phyloP scores from a whole-genome alignment of 495 filamentous ascomycete species.

The Aspergillus nanangensis region DNA sequence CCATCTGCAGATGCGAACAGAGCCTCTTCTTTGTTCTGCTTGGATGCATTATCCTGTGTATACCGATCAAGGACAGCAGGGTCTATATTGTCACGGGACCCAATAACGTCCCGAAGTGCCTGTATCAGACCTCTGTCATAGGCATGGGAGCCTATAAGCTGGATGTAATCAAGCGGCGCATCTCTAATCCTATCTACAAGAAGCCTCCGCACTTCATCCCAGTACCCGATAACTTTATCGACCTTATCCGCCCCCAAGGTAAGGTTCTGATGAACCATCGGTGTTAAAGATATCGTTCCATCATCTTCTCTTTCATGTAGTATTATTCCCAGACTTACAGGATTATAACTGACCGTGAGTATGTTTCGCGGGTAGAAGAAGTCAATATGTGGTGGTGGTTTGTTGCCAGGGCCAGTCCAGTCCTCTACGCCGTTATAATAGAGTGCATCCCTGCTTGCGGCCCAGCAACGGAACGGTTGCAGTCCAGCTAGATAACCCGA shows the following conservation, averaged over 20 bases:
- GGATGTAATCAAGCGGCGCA: slow-evolving; percentile 1
- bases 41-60: not conserved
- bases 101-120: not conserved
- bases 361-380: not conserved
- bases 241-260: slow-evolving; percentile 1
- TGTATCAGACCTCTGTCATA: not conserved
- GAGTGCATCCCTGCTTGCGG: not conserved
- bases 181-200: not conserved
- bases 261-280: not conserved
- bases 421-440: not conserved
- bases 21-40: not conserved
- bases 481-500: slow-evolving; percentile 3
- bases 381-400: not conserved
- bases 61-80: slow-evolving; percentile 5
- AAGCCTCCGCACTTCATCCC: slow-evolving; percentile 2
- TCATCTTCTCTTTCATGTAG: not conserved
- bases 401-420: not conserved
- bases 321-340: slow-evolving; percentile 3
- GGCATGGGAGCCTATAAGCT: slow-evolving; percentile 3
- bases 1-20: not conserved
- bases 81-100: not conserved
- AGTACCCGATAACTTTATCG: not conserved
- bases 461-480: not conserved
- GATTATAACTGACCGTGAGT: slow-evolving; percentile 1
- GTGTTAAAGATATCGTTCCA: not conserved